Evolutionary conservation across 148 eudicot genomes (phyloP).

Genomic region (Spergularia bocconei): DNA sequence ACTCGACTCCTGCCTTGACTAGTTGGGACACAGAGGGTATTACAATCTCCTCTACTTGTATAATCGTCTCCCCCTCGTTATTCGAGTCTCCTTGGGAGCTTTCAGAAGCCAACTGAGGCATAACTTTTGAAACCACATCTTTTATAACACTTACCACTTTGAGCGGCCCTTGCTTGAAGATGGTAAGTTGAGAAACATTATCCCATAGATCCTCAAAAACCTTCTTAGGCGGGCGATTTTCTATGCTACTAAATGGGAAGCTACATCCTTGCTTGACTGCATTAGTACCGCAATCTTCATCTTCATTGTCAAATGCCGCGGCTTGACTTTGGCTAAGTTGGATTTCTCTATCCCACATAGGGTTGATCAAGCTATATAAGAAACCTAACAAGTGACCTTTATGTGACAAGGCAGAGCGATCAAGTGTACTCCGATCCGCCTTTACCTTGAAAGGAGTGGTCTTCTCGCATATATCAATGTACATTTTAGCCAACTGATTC

Average conservation of each 20-base stretch:
- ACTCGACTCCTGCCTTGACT: conserved; percentile 24
- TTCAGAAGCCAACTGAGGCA: not conserved
- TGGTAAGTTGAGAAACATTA: not conserved
- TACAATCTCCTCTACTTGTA: conserved; percentile 39
- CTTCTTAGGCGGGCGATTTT: conserved; percentile 4
- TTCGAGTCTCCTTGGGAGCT: not conserved
- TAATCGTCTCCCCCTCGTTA: not conserved
- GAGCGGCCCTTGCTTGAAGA: conserved; percentile 11
- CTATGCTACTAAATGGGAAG: conserved; percentile 5
- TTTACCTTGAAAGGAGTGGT: conserved; percentile 34
- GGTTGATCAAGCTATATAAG: conserved; percentile 39
- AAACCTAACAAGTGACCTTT: conserved; percentile 45
- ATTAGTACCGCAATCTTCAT: not conserved
- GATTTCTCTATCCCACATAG: conserved; percentile 18
- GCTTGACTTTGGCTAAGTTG: not conserved
- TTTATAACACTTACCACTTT: conserved; percentile 4
- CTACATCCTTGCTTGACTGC: not conserved
- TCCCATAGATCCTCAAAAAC: conserved; percentile 15
- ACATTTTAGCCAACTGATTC: conserved; percentile 25
- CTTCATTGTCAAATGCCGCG: conserved; percentile 5
- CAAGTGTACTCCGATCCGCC: conserved; percentile 8
- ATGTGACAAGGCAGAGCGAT: conserved; percentile 1
- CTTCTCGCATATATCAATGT: conserved; percentile 31
- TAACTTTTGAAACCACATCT: conserved; percentile 9
- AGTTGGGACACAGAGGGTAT: conserved; percentile 45